phyloP scores from a whole-genome alignment of 306 rosid species.

The Mimosa bimucronata region DNA sequence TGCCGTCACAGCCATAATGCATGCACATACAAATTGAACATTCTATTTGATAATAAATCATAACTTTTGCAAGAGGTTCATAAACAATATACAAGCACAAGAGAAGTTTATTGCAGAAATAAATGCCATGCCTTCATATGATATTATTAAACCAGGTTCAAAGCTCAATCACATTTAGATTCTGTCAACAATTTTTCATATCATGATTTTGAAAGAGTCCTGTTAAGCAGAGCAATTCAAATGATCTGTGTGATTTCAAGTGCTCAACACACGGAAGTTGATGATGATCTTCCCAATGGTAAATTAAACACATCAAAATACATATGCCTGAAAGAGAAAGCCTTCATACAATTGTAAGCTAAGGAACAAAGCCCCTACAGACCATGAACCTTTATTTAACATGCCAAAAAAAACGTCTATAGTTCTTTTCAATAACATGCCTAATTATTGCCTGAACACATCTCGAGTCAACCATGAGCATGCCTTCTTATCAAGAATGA shows the following conservation, averaged over 20 bases:
- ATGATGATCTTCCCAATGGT: neutral
- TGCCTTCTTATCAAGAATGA: neutral
- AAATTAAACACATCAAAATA: neutral
- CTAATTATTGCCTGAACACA: constrained; percentile 4
- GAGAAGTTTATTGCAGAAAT: neutral
- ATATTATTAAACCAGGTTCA: neutral
- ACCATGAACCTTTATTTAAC: neutral
- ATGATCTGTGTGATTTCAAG: neutral
- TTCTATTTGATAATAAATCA: constrained; percentile 19
- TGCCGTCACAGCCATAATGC: constrained; percentile 8
- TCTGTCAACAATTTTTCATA: neutral
- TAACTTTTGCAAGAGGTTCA: constrained; percentile 26
- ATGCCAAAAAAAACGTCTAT: neutral
- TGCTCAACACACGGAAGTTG: neutral
- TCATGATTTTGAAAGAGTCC: constrained; percentile 14
- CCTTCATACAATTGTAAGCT: neutral
- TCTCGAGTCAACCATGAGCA: neutral
- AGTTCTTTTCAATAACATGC: neutral
- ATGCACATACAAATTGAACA: constrained; percentile 19
- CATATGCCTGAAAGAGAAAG: neutral
- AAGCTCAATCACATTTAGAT: neutral
- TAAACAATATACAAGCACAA: constrained; percentile 12
- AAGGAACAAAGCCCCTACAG: neutral
- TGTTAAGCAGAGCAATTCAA: neutral
- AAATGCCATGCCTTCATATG: neutral